Percentiles rank a stretch among this genome's conserved stretches.
Conservation (phyloP, 768 basidiomycete genomes). For the Trametes elegans region DNA sequence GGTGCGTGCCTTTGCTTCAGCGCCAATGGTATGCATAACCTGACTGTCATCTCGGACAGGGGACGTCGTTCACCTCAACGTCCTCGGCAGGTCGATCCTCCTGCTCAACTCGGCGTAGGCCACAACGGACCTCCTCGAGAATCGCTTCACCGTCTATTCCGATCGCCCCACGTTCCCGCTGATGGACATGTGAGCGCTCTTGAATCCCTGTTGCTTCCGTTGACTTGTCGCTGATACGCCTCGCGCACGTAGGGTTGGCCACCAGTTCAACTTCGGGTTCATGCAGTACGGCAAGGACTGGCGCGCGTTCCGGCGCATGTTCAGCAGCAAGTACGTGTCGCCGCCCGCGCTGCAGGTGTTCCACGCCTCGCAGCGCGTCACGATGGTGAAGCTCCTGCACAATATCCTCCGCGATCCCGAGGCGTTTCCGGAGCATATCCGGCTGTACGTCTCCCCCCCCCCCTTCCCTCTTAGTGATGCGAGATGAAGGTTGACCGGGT, state of each 20-base stretch:
- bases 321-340: slow-evolving; percentile 1
- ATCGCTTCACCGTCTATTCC: slow-evolving; percentile 28
- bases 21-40: not conserved
- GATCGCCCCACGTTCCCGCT: slow-evolving; percentile 25
- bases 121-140: slow-evolving; percentile 28
- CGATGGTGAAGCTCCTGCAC: not conserved
- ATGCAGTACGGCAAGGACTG: slow-evolving; percentile 9
- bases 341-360: not conserved
- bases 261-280: slow-evolving; percentile 7
- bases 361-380: not conserved
- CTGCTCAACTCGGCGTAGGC: slow-evolving; percentile 26
- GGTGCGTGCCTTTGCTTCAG: slow-evolving; percentile 13
- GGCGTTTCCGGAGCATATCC: not conserved
- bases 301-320: not conserved
- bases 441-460: not conserved
- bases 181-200: slow-evolving; percentile 22
- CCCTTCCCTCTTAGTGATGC: not conserved
- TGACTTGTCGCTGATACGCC: not conserved
- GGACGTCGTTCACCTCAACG: not conserved
- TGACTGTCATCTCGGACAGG: slow-evolving; percentile 25
- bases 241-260: not conserved
- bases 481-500: not conserved
- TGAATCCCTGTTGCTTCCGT: not conserved
- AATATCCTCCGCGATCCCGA: slow-evolving; percentile 8
- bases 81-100: slow-evolving; percentile 14